Evolutionary conservation across 1,284 basidiomycete genomes (phyloP).

Genomic region (Cerrena zonata): DNA sequence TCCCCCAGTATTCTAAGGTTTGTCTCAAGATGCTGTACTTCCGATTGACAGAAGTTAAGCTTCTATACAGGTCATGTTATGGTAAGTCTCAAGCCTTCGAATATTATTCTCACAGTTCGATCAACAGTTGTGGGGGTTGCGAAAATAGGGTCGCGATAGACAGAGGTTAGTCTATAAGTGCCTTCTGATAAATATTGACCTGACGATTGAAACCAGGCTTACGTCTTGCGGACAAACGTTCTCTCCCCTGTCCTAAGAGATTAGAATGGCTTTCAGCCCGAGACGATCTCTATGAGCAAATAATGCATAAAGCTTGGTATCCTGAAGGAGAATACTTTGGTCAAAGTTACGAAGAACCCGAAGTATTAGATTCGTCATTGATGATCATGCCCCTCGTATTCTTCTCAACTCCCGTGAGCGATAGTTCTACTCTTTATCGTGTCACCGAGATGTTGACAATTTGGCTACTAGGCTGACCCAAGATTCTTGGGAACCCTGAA

Average conservation of each 20-base stretch:
- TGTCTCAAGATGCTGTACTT: slow-evolving; percentile 1
- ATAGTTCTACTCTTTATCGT: not conserved
- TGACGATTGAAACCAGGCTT: too few relatives aligned
- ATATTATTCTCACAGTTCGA: not conserved
- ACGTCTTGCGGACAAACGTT: slow-evolving; percentile 85
- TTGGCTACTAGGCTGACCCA: slow-evolving; percentile 66
- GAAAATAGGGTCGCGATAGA: slow-evolving; percentile 84
- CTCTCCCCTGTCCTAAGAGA: slow-evolving; percentile 68
- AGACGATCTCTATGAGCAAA: slow-evolving; percentile 79
- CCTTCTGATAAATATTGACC: too few relatives aligned
- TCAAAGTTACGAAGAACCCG: slow-evolving; percentile 72
- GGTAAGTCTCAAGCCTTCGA: slow-evolving; percentile 56
- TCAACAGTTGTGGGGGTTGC: not conserved
- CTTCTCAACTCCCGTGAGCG: slow-evolving; percentile 69
- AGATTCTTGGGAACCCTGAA: slow-evolving; percentile 80
- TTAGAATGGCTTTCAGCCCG: slow-evolving; percentile 69
- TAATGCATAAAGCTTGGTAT: slow-evolving; percentile 80
- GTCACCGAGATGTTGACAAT: not conserved
- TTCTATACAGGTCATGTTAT: slow-evolving; percentile 70
- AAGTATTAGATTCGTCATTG: slow-evolving; percentile 67
- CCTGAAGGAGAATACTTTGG: slow-evolving; percentile 60
- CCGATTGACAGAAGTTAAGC: not conserved
- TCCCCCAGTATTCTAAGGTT: slow-evolving; percentile 85
- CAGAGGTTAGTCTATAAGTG: slow-evolving; percentile 44
- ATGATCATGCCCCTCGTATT: slow-evolving; percentile 84